Conservation (phyloP, 2,329 filamentous ascomycete species). For the Rhynchosporium secalis region DNA sequence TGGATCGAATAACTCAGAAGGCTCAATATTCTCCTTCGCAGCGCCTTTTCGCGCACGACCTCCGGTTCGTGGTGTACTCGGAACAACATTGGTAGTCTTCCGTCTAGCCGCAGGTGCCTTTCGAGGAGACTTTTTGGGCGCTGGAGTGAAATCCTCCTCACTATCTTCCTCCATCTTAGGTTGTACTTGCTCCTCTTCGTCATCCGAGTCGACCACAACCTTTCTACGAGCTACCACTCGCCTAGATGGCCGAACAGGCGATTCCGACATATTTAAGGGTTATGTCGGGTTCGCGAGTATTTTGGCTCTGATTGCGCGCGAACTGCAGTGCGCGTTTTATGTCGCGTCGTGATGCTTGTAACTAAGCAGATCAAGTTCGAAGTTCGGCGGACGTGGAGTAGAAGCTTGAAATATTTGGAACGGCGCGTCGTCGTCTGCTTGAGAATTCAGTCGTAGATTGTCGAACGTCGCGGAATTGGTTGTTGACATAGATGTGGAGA, state of each 20-base stretch:
- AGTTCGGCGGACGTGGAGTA: no score
- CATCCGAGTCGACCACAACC: slow-evolving; percentile 71
- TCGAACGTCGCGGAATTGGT: slow-evolving; percentile 16
- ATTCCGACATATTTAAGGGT: slow-evolving; percentile 34
- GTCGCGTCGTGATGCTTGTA: background rate
- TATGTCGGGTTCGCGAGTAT: background rate
- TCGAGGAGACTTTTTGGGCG: slow-evolving; percentile 54
- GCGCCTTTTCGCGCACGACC: slow-evolving; percentile 46
- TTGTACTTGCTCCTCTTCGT: slow-evolving; percentile 72
- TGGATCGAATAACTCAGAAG: slow-evolving; percentile 60
- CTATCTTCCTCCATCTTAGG: slow-evolving; percentile 60
- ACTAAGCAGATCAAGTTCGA: background rate
- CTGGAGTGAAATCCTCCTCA: slow-evolving; percentile 78
- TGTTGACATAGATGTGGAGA: slow-evolving; percentile 7
- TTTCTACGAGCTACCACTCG: slow-evolving; percentile 65
- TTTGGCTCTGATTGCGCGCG: background rate
- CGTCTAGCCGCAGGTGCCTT: slow-evolving; percentile 55
- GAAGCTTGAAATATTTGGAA: background rate
- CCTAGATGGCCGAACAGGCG: slow-evolving; percentile 57
- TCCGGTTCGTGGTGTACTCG: slow-evolving; percentile 31
- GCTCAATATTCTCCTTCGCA: slow-evolving; percentile 53
- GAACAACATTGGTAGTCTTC: slow-evolving; percentile 43
- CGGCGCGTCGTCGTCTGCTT: slow-evolving; percentile 25
- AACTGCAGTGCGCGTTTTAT: background rate
- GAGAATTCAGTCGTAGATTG: slow-evolving; percentile 12